phyloP scores from a whole-genome alignment of 768 basidiomycete genomes.

The Rhizopogon sp. region DNA sequence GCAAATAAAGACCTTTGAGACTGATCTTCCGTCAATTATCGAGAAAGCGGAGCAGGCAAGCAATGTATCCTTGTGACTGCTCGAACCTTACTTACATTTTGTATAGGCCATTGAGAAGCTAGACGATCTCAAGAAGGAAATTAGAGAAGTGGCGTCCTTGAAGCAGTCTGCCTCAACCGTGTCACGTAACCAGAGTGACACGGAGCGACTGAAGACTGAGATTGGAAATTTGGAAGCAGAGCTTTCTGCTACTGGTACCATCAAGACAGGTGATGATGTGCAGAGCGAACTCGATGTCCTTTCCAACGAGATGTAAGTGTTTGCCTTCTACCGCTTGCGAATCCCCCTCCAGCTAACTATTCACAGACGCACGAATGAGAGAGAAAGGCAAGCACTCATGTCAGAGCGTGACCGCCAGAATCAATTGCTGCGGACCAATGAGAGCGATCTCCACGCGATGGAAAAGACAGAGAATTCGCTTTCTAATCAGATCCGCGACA shows the following conservation, averaged over 20 bases:
- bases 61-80: neutral
- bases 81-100: conserved; percentile 1
- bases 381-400: conserved; percentile 51
- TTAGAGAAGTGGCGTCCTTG: conserved; percentile 55
- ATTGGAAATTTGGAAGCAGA: conserved; percentile 61
- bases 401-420: conserved; percentile 62
- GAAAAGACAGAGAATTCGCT: conserved; percentile 58
- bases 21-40: conserved; percentile 46
- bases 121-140: conserved; percentile 47
- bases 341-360: neutral
- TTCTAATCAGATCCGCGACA: conserved; percentile 54
- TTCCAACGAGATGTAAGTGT: conserved; percentile 56
- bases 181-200: conserved; percentile 52
- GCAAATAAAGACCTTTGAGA: conserved; percentile 54
- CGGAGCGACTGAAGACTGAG: conserved; percentile 56
- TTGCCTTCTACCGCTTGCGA: neutral
- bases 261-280: conserved; percentile 81
- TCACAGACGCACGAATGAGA: conserved; percentile 58
- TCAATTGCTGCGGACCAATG: conserved; percentile 44
- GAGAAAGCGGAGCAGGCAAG: conserved; percentile 59
- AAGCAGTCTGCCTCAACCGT: conserved; percentile 60
- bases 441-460: conserved; percentile 58
- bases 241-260: conserved; percentile 66
- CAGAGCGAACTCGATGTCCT: conserved; percentile 70
- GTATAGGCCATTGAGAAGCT: conserved; percentile 49